Base-by-base conservation (phyloP, 23 red algal species). In the Pyropia haitanensis region DNA sequence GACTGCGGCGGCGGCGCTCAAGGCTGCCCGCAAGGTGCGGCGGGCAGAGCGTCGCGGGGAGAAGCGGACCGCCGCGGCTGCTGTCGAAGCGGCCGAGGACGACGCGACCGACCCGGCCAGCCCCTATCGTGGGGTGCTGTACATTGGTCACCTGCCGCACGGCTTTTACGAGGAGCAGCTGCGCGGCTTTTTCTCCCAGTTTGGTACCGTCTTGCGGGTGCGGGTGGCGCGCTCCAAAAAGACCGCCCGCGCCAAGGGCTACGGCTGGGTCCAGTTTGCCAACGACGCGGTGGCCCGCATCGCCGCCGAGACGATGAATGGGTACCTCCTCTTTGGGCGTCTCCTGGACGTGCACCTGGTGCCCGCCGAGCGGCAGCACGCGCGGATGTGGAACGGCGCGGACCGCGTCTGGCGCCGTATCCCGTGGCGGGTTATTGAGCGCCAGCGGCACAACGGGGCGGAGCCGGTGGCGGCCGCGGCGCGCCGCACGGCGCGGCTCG, bases 101-200 rank as follows among this genome's bases (percentile, higher is more conserved):
- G 61, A 79, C 64, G 53, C 18, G 53, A 6, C n/a, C n/a, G 53
- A 6, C 18, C 53, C 53, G 25, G 33, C 8, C 2, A 63, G 49
- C 6, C 6, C 49, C 25, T 20, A 81, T 15, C 58, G 32, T 15
- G 89, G 80, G 21, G 94, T 98, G 18, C 17, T 98, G 29, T 98
- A 98, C 61, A 65, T 98, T 18, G 94, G 86, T 28, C 94, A 98
- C 56, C 60, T 98, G 10, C 94, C 94, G 18, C 94, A 91, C 71
- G 94, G 94, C 28, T 98, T 98, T 77, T 90, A 91, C 48, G 94
- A 98, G 64, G 59, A 86, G 26, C 58, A 98, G 68, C 72, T 98
- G 22, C 69, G 26, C 18, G 68, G 53, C 34, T 98, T 82, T 64
- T 98, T 98, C 29, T 80, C 79, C 15, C 94, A 98, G 65, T 98